phyloP scores from a whole-genome alignment of 2,329 filamentous ascomycete genomes.

The Pseudogymnoascus sp. region DNA sequence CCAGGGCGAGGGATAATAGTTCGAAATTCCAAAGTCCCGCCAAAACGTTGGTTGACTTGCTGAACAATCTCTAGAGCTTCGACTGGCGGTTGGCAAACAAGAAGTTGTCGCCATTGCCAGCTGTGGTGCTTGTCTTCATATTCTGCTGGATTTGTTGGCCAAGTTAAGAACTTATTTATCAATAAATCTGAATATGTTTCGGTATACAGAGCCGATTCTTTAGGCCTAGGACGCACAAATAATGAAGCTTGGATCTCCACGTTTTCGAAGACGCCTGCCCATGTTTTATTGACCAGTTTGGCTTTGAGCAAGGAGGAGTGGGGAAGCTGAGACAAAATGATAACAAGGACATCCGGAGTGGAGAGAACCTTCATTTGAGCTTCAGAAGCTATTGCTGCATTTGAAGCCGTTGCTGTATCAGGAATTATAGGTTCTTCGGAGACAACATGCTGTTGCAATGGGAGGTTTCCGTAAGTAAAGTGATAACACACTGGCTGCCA shows the following conservation, averaged over 20 bases:
- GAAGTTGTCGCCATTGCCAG: conserved; percentile 14
- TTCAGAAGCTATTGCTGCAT: background rate
- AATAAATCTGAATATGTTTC: conserved; percentile 12
- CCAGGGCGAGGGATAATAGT: conserved; percentile 7
- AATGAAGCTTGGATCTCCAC: conserved; percentile 11
- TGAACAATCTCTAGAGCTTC: conserved; percentile 14
- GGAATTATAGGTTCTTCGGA: background rate
- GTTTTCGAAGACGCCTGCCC: conserved; percentile 10
- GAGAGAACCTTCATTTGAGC: conserved; percentile 11
- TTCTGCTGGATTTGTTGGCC: background rate
- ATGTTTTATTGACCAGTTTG: conserved; percentile 11
- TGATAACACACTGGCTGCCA: background rate
- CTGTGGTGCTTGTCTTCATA: conserved; percentile 1
- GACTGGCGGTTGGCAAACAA: conserved; percentile 13
- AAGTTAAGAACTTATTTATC: conserved; percentile 11
- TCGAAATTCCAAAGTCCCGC: conserved; percentile 9
- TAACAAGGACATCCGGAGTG: conserved; percentile 10
- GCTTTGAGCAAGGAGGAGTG: conserved; percentile 11
- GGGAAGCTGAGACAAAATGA: conserved; percentile 12
- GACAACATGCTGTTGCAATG: background rate
- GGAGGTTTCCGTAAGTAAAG: background rate
- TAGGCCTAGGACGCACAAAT: conserved; percentile 12
- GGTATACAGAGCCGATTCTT: conserved; percentile 9
- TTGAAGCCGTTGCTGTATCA: background rate
- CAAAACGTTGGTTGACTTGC: conserved; percentile 7